Evolutionary conservation across 345 rosid species (phyloP).

Genomic region (Rhizophora apiculata): DNA sequence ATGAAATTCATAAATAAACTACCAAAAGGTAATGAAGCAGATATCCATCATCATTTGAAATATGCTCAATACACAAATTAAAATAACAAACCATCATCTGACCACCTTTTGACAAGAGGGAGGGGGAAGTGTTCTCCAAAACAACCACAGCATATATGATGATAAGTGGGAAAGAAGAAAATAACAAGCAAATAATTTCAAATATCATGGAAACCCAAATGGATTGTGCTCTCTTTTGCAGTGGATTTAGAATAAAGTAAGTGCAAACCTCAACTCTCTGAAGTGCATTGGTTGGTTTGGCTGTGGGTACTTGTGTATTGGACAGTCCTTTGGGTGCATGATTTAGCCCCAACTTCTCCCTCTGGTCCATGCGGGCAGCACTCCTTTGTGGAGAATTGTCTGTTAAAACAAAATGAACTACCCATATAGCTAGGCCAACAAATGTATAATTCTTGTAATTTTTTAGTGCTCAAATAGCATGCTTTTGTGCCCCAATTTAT

Average conservation of each 20-base stretch:
- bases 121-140: too few relatives aligned
- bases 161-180: too few relatives aligned
- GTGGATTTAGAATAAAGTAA: neutral
- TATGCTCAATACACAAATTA: too few relatives aligned
- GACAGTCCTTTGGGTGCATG: constrained; percentile 45
- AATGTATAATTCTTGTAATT: neutral
- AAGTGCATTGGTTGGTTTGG: constrained; percentile 58
- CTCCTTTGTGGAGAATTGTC: constrained; percentile 62
- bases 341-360: constrained; percentile 78
- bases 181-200: neutral
- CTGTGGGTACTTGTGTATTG: constrained; percentile 36
- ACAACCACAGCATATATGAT: too few relatives aligned
- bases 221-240: neutral
- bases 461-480: neutral
- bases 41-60: neutral
- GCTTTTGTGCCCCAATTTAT: neutral
- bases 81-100: too few relatives aligned
- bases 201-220: neutral
- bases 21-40: neutral
- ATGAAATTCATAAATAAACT: neutral
- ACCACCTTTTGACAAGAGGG: too few relatives aligned
- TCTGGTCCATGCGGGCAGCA: constrained; percentile 62
- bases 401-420: constrained; percentile 20
- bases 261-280: constrained; percentile 81
- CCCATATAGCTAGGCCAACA: neutral